Evolutionary conservation across 1,284 basidiomycete species (phyloP).

Genomic region (Fomes fomentarius): DNA sequence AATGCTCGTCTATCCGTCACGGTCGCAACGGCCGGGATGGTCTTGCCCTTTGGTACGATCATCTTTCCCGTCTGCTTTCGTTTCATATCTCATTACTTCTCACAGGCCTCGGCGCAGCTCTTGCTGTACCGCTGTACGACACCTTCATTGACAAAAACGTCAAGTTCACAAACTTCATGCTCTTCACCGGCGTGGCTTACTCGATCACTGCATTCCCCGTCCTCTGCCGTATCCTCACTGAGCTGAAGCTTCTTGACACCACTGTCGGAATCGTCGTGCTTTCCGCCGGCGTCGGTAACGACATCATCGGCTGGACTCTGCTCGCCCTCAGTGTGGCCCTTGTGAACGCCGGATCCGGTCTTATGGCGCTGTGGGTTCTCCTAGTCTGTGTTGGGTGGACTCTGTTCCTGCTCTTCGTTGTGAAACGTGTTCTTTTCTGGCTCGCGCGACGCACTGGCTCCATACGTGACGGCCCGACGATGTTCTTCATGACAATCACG

Average conservation of each 20-base stretch:
- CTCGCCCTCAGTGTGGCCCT: slow-evolving; percentile 89
- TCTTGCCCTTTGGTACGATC: slow-evolving; percentile 36
- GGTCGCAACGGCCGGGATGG: slow-evolving; percentile 55
- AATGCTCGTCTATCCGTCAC: slow-evolving; percentile 69
- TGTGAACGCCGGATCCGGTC: slow-evolving; percentile 79
- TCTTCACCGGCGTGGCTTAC: slow-evolving; percentile 92
- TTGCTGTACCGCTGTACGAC: slow-evolving; percentile 82
- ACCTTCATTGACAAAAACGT: slow-evolving; percentile 72
- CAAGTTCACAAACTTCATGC: slow-evolving; percentile 85
- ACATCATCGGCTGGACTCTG: slow-evolving; percentile 77
- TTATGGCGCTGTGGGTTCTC: slow-evolving; percentile 84
- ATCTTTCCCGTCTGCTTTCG: no score
- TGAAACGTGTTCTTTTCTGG: slow-evolving; percentile 67
- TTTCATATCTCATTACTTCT: background rate
- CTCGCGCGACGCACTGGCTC: slow-evolving; percentile 81
- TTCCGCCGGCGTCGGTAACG: slow-evolving; percentile 94
- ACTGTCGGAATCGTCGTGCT: slow-evolving; percentile 93
- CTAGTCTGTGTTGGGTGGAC: slow-evolving; percentile 83
- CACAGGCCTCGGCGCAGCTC: slow-evolving; percentile 84
- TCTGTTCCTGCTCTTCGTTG: slow-evolving; percentile 77
- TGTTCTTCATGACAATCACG: slow-evolving; percentile 67
- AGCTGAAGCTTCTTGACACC: slow-evolving; percentile 86
- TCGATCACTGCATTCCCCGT: slow-evolving; percentile 96
- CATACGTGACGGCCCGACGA: slow-evolving; percentile 73
- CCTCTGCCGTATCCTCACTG: slow-evolving; percentile 86